Conservation (phyloP, 176 grass and related monocot species). For the bread wheat (Triticum aestivum) region DNA sequence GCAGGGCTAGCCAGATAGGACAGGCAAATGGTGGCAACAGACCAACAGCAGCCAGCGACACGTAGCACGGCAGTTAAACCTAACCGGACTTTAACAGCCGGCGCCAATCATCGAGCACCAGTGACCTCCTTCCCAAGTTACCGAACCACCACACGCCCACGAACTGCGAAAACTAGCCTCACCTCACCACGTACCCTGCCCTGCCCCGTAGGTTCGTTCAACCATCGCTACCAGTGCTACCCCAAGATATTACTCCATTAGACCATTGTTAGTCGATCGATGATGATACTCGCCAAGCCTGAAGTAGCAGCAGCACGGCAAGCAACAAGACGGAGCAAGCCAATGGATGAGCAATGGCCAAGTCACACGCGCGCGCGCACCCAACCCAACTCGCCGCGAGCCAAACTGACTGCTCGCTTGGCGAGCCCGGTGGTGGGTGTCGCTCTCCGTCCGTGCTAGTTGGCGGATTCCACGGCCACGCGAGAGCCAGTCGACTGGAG, state of each 20-base stretch:
- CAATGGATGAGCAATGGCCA: neutral
- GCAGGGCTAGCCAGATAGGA: neutral
- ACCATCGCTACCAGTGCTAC: neutral
- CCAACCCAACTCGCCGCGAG: neutral
- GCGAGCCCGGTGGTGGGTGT: neutral
- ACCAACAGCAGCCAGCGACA: neutral
- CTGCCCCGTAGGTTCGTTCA: neutral
- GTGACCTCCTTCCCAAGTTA: neutral
- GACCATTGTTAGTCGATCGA: too few relatives aligned
- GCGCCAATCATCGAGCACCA: neutral
- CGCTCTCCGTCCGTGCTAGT: neutral
- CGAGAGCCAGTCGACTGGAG: neutral
- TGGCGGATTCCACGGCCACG: slow-evolving; percentile 15
- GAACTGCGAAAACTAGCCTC: neutral
- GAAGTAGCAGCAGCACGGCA: neutral
- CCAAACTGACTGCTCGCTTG: neutral
- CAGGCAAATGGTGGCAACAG: neutral
- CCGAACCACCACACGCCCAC: neutral
- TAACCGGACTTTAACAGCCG: neutral
- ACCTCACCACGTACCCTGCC: neutral
- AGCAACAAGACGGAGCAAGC: neutral
- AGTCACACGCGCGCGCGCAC: neutral
- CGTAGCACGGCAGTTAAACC: slow-evolving; percentile 29
- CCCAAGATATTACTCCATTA: neutral
- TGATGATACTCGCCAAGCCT: too few relatives aligned